Evolutionary conservation across 352 stramenopile genomes (phyloP).

Genomic region (Phytophthora citricola): DNA sequence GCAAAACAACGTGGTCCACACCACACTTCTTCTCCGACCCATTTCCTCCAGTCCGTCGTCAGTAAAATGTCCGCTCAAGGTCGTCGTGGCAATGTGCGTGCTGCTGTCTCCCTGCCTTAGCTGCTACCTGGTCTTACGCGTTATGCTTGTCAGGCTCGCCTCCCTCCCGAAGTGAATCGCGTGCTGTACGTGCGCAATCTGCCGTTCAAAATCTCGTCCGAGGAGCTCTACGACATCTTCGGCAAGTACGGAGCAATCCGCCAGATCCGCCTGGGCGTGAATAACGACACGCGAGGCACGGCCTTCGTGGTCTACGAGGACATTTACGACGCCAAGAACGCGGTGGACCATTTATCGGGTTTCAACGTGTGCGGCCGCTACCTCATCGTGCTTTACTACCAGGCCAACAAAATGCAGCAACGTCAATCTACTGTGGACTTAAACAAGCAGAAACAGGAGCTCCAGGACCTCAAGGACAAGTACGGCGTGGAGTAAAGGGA

Average conservation of each 20-base stretch:
- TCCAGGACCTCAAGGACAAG: slow-evolving; percentile 87
- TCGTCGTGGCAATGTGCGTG: slow-evolving; percentile 67
- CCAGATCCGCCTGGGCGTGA: slow-evolving; percentile 95
- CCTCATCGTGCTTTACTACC: slow-evolving; percentile 99
- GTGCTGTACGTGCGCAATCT: slow-evolving; percentile 98
- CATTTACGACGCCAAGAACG: slow-evolving; percentile 99
- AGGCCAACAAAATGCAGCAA: slow-evolving; percentile 90
- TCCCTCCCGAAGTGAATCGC: slow-evolving; percentile 98
- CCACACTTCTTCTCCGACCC: not conserved
- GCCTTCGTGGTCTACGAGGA: slow-evolving; percentile 99
- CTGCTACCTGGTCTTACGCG: not conserved
- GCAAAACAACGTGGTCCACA: no score
- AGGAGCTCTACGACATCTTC: slow-evolving; percentile 99
- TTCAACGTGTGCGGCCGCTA: slow-evolving; percentile 99
- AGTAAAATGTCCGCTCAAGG: slow-evolving; percentile 59
- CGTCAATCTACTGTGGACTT: slow-evolving; percentile 49
- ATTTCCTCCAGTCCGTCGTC: not conserved
- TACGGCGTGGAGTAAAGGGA: slow-evolving; percentile 79
- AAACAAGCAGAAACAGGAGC: slow-evolving; percentile 79
- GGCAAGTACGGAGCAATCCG: slow-evolving; percentile 99
- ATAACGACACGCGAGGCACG: slow-evolving; percentile 96
- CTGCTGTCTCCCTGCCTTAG: not conserved
- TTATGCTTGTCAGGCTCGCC: slow-evolving; percentile 59
- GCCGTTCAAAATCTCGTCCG: slow-evolving; percentile 98
- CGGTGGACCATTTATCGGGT: slow-evolving; percentile 98